phyloP scores from a whole-genome alignment of 129 eudicot genomes.

The Erigeron canadensis region DNA sequence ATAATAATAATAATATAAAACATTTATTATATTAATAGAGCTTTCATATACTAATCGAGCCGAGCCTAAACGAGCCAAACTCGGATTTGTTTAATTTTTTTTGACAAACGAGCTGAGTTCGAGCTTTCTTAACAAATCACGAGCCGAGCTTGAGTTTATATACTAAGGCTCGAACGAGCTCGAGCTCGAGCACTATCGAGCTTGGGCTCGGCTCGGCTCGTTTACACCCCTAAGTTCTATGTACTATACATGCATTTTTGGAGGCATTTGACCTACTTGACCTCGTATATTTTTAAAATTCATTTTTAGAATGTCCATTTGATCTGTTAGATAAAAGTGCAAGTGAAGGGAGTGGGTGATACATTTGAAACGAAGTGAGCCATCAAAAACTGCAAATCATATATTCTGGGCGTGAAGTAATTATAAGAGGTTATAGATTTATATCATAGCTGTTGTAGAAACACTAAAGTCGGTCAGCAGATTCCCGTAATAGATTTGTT shows the following conservation, averaged over 20 bases:
- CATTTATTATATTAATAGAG: too few relatives aligned
- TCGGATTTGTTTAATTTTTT: too few relatives aligned
- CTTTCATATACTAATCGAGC: too few relatives aligned
- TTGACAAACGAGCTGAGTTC: too few relatives aligned
- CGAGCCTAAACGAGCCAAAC: too few relatives aligned
- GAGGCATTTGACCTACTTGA: not conserved
- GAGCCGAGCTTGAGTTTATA: too few relatives aligned
- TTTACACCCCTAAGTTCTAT: too few relatives aligned
- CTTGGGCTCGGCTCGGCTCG: too few relatives aligned
- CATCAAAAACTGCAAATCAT: not conserved
- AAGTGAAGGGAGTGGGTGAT: not conserved
- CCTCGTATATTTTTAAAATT: not conserved
- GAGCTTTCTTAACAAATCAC: too few relatives aligned
- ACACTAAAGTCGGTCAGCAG: conserved; percentile 86
- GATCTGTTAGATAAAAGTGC: not conserved
- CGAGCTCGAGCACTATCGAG: too few relatives aligned
- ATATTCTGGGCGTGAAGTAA: conserved; percentile 33
- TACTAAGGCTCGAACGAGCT: too few relatives aligned
- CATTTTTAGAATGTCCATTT: not conserved
- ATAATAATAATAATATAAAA: too few relatives aligned
- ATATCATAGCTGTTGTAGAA: conserved; percentile 91
- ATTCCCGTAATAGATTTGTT: conserved; percentile 42
- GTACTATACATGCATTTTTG: not conserved
- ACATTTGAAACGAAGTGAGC: not conserved
- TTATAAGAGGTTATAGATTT: conserved; percentile 94